Conservation (phyloP, 179 eudicot genomes). For the Sideroxylon spinosum region DNA sequence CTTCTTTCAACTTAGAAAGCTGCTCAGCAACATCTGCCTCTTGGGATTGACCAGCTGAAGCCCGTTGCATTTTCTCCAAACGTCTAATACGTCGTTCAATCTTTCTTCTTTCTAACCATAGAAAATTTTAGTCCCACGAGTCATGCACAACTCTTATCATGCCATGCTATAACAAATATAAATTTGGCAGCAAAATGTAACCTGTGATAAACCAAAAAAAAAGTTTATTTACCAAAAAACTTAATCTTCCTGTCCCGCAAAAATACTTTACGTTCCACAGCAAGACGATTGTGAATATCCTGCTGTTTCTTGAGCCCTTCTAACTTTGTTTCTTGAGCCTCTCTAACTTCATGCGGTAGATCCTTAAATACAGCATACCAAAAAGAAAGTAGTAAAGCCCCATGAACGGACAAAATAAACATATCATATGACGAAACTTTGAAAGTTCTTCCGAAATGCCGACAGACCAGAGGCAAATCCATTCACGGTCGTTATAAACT, state of each 20-base stretch:
- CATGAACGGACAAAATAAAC: not conserved
- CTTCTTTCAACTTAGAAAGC: slow-evolving; percentile 74
- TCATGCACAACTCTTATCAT: not conserved
- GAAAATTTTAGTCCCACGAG: slow-evolving; percentile 7
- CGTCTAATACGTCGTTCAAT: slow-evolving; percentile 83
- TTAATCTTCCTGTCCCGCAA: slow-evolving; percentile 72
- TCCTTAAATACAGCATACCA: slow-evolving; percentile 37
- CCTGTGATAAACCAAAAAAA: not conserved
- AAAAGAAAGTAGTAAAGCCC: not conserved
- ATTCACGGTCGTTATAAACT: not conserved
- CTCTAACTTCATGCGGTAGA: slow-evolving; percentile 72
- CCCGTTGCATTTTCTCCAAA: slow-evolving; percentile 78
- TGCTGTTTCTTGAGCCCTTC: slow-evolving; percentile 80
- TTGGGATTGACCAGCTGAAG: slow-evolving; percentile 51
- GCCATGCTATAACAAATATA: not conserved
- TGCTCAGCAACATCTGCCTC: slow-evolving; percentile 59
- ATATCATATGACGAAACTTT: not conserved
- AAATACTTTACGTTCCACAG: slow-evolving; percentile 67
- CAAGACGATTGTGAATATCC: slow-evolving; percentile 59
- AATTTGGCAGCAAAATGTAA: not conserved
- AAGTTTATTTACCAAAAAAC: slow-evolving; percentile 64
- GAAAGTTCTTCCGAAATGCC: not conserved
- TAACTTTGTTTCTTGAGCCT: slow-evolving; percentile 69
- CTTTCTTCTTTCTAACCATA: slow-evolving; percentile 70
- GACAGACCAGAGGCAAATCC: not conserved